Evolutionary conservation across 176 grass and related monocot species (phyloP), one percentile per base, ranked within the genome.

Genomic region (Tillandsia leiboldiana): DNA sequence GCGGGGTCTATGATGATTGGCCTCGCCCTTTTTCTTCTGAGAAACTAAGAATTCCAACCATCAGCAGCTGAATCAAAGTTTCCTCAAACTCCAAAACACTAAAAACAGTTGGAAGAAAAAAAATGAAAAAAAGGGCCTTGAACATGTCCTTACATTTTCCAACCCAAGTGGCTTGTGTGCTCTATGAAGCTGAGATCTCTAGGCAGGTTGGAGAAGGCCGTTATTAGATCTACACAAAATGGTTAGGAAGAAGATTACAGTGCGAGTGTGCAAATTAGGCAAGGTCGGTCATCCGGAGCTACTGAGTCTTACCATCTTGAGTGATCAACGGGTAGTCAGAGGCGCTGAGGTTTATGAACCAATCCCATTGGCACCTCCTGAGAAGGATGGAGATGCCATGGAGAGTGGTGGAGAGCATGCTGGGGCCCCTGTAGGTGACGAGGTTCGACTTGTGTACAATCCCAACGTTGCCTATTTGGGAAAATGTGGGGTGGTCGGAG

Each of bases 311-410:
- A 92, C 94, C 94, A 70, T 99, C 94, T 82, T 86, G 94, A 8
- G 94, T 93, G 65, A 93, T 79, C 64, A 99, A 73, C 14, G 94
- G 94, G 80, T 99, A 99, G 78, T 99, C 94, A 2, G 94, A 83
- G 12, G 89, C 94, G 64, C 94, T 99, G 78, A 99, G 94, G 74
- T 99, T 99, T 78, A 99, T 69, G 84, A 99, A 99, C 94, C 94
- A 99, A 78, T 99, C 89, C 94, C 94, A 99, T 0, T 75, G 71
- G 75, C 82, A 73, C 20, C 82, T 75, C 13, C 87, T 79, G 42
- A 99, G 89, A 13, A 99, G 89, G 26, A 99, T 50, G 0, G 94
- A 77, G 48, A 99, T 76, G 73, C 84, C 94, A 75, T 99, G 94
- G 77, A 99, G 87, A 53, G 94, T 99, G 64, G 89, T 93, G 77